These are phyloP conservation scores for Iris macrosiphon DNA, from an alignment of 106 monocot genomes.

Conservation along the genomic window DNA sequence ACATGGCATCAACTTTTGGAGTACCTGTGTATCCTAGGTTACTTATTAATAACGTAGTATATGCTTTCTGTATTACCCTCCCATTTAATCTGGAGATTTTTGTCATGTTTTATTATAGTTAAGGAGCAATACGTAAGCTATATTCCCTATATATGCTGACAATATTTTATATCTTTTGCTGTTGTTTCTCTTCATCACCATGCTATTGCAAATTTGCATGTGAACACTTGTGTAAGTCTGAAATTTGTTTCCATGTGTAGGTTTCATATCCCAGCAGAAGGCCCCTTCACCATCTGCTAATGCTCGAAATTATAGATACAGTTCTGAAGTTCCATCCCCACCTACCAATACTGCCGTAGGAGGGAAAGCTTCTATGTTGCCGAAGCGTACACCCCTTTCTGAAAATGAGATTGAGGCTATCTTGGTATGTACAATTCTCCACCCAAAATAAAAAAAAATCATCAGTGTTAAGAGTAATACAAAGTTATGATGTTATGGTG, in stretches of 20 bases:
- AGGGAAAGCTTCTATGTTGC: slow-evolving; percentile 22
- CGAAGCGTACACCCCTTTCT: slow-evolving; percentile 23
- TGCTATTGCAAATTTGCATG: not conserved
- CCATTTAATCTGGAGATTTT: too few species aligned
- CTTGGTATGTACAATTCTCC: slow-evolving; percentile 8
- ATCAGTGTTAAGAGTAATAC: too few species aligned
- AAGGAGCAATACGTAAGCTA: too few species aligned
- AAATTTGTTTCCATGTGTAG: slow-evolving; percentile 1
- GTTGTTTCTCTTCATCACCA: too few species aligned
- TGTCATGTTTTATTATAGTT: too few species aligned
- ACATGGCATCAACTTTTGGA: too few species aligned
- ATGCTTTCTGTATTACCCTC: too few species aligned
- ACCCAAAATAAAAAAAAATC: not conserved
- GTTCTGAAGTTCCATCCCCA: slow-evolving; percentile 22
- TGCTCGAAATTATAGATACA: slow-evolving; percentile 12
- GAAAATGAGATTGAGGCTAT: slow-evolving; percentile 26
- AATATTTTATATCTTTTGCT: too few species aligned
- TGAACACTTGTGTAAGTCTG: not conserved
- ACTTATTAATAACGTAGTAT: too few species aligned
- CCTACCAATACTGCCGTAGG: slow-evolving; percentile 19
- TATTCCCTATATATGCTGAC: too few species aligned
- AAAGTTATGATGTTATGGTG: too few species aligned
- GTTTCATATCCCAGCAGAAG: slow-evolving; percentile 6
- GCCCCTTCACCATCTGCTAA: slow-evolving; percentile 5
- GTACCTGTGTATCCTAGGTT: too few species aligned